Percentiles rank a stretch among this genome's conserved stretches.
phyloP scores from a whole-genome alignment of 306 rosid genomes.

The Quercus aquifolioides region DNA sequence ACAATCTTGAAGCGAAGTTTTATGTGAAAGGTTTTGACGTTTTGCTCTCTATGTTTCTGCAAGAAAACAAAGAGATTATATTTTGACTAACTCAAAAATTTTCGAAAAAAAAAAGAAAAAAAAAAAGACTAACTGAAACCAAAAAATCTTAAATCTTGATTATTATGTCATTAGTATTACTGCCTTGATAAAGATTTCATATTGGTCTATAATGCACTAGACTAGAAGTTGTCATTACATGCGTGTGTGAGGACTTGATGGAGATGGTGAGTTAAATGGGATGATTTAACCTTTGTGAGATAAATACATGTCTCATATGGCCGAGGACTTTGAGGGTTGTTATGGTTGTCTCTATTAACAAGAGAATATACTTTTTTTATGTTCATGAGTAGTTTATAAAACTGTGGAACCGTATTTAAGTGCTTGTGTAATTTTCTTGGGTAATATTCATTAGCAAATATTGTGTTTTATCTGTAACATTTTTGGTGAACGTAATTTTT shows the following conservation, averaged over 20 bases:
- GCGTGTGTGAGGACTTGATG: background rate
- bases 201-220: background rate
- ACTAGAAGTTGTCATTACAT: background rate
- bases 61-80: background rate
- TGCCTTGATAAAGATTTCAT: background rate
- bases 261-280: background rate
- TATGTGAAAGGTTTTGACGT: background rate
- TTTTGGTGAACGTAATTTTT: background rate
- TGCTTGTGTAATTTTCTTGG: background rate
- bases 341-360: background rate
- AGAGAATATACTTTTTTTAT: background rate
- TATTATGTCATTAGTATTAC: background rate
- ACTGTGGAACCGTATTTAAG: background rate
- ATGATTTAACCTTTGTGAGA: too few relatives aligned
- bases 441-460: background rate
- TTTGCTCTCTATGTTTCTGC: background rate
- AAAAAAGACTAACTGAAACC: background rate
- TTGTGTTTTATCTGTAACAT: background rate
- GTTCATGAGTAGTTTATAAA: background rate
- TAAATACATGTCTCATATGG: too few relatives aligned
- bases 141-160: background rate
- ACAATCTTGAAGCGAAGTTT: background rate
- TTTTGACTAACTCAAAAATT: background rate
- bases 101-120: background rate
- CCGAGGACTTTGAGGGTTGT: background rate